These are phyloP conservation scores for Schwanniomyces pseudopolymorphus DNA, from an alignment of 805 yeast genomes.

Conservation along the genomic window DNA sequence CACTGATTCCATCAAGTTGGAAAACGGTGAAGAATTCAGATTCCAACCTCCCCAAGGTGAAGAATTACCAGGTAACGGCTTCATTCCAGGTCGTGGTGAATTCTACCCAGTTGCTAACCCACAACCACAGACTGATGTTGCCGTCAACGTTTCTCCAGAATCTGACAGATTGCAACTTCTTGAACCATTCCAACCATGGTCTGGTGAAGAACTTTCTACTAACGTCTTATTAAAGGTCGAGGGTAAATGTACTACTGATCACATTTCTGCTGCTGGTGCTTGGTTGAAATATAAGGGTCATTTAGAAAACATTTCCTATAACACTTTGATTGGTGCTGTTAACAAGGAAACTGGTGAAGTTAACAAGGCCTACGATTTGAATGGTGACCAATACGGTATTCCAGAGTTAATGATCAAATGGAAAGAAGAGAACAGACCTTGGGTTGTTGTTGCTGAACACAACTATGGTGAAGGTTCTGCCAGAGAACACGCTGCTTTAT, in stretches of 20 bases:
- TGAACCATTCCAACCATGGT: conserved; percentile 87
- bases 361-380: conserved; percentile 82
- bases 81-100: conserved; percentile 68
- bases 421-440: conserved; percentile 80
- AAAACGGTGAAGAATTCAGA: conserved; percentile 70
- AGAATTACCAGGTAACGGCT: conserved; percentile 81
- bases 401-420: conserved; percentile 97
- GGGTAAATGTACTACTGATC: conserved; percentile 98
- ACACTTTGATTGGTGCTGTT: conserved; percentile 95
- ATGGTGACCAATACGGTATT: conserved; percentile 73
- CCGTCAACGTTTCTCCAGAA: conserved; percentile 74
- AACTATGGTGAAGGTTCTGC: conserved; percentile 99
- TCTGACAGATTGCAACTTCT: conserved; percentile 89
- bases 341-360: conserved; percentile 97
- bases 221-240: conserved; percentile 84
- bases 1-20: conserved; percentile 74
- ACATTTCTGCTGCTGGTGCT: conserved; percentile 97
- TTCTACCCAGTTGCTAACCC: conserved; percentile 77
- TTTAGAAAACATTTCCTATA: conserved; percentile 90
- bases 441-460: conserved; percentile 97
- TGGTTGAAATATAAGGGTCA: conserved; percentile 99
- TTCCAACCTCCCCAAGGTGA: conserved; percentile 80
- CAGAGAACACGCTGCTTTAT: conserved; percentile 97
- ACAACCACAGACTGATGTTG: conserved; percentile 56
- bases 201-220: conserved; percentile 77